Percentiles rank a stretch among this genome's conserved stretches.
Evolutionary conservation across 2,329 filamentous ascomycete genomes (phyloP).

Genomic region (Ascocoryne sarcoides): DNA sequence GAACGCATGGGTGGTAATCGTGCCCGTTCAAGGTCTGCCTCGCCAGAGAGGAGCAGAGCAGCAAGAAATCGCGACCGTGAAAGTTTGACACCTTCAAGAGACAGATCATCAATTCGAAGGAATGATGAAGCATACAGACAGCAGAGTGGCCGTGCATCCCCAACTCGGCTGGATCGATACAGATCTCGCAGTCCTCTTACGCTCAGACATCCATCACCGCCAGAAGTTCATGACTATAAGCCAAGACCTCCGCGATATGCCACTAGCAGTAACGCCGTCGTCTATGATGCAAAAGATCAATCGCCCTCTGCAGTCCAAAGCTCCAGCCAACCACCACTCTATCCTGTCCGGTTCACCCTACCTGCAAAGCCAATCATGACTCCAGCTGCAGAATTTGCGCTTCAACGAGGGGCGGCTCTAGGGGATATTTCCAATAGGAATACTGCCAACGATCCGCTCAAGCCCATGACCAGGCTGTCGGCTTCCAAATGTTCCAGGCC

Average conservation of each 20-base stretch:
- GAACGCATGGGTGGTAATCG: conserved; percentile 4
- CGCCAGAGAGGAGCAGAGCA: not conserved
- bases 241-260: conserved; percentile 5
- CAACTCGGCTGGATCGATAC: too few species aligned
- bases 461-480: too few species aligned
- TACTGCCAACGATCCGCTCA: not conserved
- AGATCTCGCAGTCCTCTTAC: not conserved
- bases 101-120: not conserved
- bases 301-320: not conserved
- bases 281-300: conserved; percentile 2
- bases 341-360: not conserved
- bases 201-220: not conserved
- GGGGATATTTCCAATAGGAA: not conserved
- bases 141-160: too few species aligned
- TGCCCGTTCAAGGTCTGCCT: not conserved
- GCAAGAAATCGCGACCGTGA: not conserved
- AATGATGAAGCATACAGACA: too few species aligned
- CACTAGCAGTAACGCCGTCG: conserved; percentile 7
- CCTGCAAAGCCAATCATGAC: too few species aligned
- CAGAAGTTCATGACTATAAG: not conserved
- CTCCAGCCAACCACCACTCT: not conserved
- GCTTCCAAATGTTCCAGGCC: not conserved
- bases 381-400: too few species aligned
- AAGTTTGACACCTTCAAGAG: not conserved
- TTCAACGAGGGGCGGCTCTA: too few species aligned